These are phyloP conservation scores for Linum trigynum DNA, from an alignment of 345 rosid genomes.

Conservation along the genomic window DNA sequence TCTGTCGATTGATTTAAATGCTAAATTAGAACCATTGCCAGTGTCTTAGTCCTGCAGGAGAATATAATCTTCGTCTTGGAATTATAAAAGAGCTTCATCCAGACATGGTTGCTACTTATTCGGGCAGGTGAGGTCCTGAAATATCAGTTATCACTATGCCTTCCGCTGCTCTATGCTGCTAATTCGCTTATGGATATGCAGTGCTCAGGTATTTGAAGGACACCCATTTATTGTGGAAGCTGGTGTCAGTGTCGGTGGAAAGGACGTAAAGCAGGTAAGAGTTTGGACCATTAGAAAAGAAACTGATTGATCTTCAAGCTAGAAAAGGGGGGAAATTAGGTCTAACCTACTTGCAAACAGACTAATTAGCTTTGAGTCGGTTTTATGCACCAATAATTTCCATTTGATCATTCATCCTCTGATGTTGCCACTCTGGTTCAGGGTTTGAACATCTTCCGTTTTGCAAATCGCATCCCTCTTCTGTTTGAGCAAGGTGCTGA, in stretches of 20 bases:
- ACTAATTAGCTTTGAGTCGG: not conserved
- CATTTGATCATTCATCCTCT: not conserved
- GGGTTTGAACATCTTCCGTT: conserved; percentile 89
- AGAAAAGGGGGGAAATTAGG: too few relatives aligned
- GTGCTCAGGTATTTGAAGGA: conserved; percentile 98
- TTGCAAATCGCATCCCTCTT: conserved; percentile 93
- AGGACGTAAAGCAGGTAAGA: conserved; percentile 84
- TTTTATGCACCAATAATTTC: not conserved
- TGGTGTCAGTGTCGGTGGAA: conserved; percentile 93
- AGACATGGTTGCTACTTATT: conserved; percentile 91
- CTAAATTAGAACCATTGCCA: conserved; percentile 17
- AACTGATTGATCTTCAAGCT: not conserved
- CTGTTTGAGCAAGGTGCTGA: conserved; percentile 99
- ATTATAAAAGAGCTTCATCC: conserved; percentile 98
- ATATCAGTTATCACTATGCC: conserved; percentile 8
- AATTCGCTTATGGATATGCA: conserved; percentile 16
- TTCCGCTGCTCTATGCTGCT: not conserved
- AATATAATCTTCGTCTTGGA: conserved; percentile 96
- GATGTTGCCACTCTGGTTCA: conserved; percentile 20
- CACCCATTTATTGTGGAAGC: conserved; percentile 98
- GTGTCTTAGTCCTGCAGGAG: conserved; percentile 99
- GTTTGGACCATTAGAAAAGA: not conserved
- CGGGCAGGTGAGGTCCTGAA: conserved; percentile 70
- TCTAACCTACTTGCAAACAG: too few relatives aligned
- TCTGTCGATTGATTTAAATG: not conserved